Evolutionary conservation across 2,329 filamentous ascomycete genomes (phyloP).

Genomic region (Aspergillus ochraceoroseus): DNA sequence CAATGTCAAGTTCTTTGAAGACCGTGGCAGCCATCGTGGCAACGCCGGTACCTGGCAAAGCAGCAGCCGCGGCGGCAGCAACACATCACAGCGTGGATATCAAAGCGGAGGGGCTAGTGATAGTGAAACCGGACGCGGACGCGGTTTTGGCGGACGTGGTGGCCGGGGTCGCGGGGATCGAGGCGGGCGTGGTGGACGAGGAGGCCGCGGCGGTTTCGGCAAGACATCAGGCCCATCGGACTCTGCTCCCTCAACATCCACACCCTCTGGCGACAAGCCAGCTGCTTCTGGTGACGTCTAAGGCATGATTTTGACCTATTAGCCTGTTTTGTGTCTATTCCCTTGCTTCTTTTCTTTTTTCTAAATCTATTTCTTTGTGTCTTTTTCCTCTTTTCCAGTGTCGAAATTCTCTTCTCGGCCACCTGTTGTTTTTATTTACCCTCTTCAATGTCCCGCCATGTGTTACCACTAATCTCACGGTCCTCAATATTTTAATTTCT

Average conservation of each 20-base stretch:
- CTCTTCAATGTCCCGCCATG: conserved; percentile 16
- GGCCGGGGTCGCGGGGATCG: conserved; percentile 50
- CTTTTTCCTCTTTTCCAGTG: conserved; percentile 14
- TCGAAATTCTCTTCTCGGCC: conserved; percentile 17
- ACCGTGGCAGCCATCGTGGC: conserved; percentile 54
- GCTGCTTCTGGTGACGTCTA: conserved; percentile 33
- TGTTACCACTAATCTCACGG: conserved; percentile 17
- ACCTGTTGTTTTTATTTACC: conserved; percentile 17
- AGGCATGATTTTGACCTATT: conserved; percentile 18
- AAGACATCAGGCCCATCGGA: conserved; percentile 49
- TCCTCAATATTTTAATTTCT: conserved; percentile 28
- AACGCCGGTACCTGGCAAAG: conserved; percentile 54
- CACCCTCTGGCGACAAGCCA: conserved; percentile 35
- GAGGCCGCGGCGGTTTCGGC: conserved; percentile 57
- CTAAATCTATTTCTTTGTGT: conserved; percentile 9
- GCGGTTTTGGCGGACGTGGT: conserved; percentile 45
- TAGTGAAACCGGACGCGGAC: conserved; percentile 59
- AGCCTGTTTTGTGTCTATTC: conserved; percentile 12
- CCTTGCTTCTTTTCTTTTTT: conserved; percentile 9
- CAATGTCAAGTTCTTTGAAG: conserved; percentile 76
- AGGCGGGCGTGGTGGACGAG: conserved; percentile 51
- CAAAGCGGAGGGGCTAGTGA: conserved; percentile 76
- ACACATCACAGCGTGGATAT: conserved; percentile 67
- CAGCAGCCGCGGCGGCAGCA: conserved; percentile 56
- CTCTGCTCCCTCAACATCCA: conserved; percentile 26